Evolutionary conservation across 2,329 filamentous ascomycete genomes (phyloP).

Genomic region (Xenoacremonium recifei): DNA sequence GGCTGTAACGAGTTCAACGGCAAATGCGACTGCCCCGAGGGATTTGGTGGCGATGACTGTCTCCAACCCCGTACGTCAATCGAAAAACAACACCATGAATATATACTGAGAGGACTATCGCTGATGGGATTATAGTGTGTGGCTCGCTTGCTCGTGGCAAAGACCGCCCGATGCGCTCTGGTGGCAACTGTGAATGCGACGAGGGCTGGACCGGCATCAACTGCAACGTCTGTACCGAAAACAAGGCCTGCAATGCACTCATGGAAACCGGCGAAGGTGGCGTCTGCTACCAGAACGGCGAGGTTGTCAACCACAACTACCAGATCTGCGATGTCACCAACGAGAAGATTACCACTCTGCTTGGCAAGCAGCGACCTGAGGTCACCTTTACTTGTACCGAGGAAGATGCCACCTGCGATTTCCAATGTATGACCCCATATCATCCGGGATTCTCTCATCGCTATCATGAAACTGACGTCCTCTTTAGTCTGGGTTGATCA

Average conservation of each 20-base stretch:
- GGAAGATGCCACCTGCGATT: slow-evolving; percentile 77
- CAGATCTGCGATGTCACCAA: slow-evolving; percentile 99
- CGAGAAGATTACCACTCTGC: slow-evolving; percentile 82
- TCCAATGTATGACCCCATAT: slow-evolving; percentile 70
- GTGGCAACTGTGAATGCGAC: slow-evolving; percentile 76
- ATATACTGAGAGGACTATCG: not conserved
- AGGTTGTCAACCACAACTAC: slow-evolving; percentile 91
- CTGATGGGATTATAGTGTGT: slow-evolving; percentile 56
- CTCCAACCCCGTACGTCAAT: slow-evolving; percentile 65
- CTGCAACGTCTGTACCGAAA: slow-evolving; percentile 88
- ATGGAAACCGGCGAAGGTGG: slow-evolving; percentile 81
- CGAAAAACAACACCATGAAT: not conserved
- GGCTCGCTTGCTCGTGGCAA: slow-evolving; percentile 81
- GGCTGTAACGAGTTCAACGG: slow-evolving; percentile 87
- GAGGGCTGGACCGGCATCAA: slow-evolving; percentile 97
- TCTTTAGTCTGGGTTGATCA: slow-evolving; percentile 86
- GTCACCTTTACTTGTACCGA: slow-evolving; percentile 91
- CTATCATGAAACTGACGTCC: too few species aligned
- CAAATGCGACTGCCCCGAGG: slow-evolving; percentile 87
- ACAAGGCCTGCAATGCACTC: slow-evolving; percentile 82
- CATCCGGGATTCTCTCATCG: not conserved
- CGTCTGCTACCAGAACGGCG: slow-evolving; percentile 87
- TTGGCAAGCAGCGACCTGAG: slow-evolving; percentile 83
- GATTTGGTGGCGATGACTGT: slow-evolving; percentile 94
- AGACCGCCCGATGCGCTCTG: slow-evolving; percentile 72